Evolutionary conservation across 495 filamentous ascomycete genomes (phyloP), one percentile per base, ranked within the genome.

Genomic region (Penicillium waksmanii): DNA sequence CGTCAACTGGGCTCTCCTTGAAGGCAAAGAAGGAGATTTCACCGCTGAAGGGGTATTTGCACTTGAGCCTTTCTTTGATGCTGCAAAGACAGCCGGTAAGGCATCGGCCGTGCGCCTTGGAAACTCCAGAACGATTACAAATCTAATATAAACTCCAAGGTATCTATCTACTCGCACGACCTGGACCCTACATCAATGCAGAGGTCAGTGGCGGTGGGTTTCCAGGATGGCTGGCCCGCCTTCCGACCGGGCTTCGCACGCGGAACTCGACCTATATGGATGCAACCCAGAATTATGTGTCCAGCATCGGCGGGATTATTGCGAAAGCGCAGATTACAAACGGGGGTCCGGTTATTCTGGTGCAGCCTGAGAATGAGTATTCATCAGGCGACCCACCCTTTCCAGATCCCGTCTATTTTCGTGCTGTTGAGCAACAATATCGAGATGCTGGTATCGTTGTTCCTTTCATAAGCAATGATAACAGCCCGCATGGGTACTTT

Each of bases 331-430:
- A 91, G 63, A 88, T 91, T 55, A 89, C 86, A 1, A 85, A 90
- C 60, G 88, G 85, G 3, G 89, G 89, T 2, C 87, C 86, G 0
- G 80, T 92, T 2, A 89, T 91, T 50, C 68, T 91, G 8, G 71
- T 87, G 11, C 89, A 92, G 70, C 87, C 87, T 0, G 89, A 92
- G 67, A 91, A 91, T 64, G 87, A 90, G 62, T 89, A 88, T 35
- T 53, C 61, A 18, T 60, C 56, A 12, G 27, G 27, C 64, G 64
- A 55, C 61, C 66, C 76, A 77, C 4, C 35, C 61, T 27, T 66
- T 64, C 17, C 54, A 31, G 27, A 31, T 9, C 27, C 27, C 8
- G 27, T 31, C 27, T 31, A 31, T 31, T 31, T 31, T 9, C 27
- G 27, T 8, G 27, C 27, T 55, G 82, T 90, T 11, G 80, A 85